These are phyloP conservation scores for Fusarium buharicum DNA, from an alignment of 2,329 filamentous ascomycete genomes.

Conservation along the genomic window DNA sequence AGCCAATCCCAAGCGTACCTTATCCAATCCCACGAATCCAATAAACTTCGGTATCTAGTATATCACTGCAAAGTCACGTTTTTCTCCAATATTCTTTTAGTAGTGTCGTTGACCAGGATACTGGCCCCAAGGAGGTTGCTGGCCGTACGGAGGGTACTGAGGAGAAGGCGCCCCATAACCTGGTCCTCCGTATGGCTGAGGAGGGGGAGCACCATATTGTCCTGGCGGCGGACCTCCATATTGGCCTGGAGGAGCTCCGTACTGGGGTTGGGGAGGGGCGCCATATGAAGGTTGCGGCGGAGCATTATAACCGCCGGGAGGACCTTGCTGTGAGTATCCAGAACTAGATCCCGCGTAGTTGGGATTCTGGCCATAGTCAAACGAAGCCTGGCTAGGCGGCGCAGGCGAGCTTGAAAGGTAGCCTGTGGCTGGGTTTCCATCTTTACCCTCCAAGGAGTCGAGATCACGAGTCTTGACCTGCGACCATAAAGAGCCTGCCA, in stretches of 20 bases:
- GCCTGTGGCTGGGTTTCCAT: constrained; percentile 52
- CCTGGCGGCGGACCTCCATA: constrained; percentile 46
- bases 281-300: constrained; percentile 49
- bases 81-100: constrained; percentile 22
- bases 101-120: constrained; percentile 55
- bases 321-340: constrained; percentile 41
- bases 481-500: constrained; percentile 68
- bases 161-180: constrained; percentile 37
- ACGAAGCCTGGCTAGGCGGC: constrained; percentile 49
- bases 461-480: constrained; percentile 70
- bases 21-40: constrained; percentile 9
- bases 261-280: constrained; percentile 44
- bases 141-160: constrained; percentile 37
- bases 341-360: constrained; percentile 44
- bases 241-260: constrained; percentile 45
- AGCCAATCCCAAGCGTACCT: constrained; percentile 8
- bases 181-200: constrained; percentile 46
- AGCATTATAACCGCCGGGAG: constrained; percentile 36
- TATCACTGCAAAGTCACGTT: not conserved
- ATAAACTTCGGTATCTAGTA: not conserved
- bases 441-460: constrained; percentile 62
- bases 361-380: constrained; percentile 55
- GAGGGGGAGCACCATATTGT: constrained; percentile 47
- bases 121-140: constrained; percentile 49
- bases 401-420: constrained; percentile 55